phyloP scores from a whole-genome alignment of 1,284 basidiomycete species.

The Trichosporon sp. region DNA sequence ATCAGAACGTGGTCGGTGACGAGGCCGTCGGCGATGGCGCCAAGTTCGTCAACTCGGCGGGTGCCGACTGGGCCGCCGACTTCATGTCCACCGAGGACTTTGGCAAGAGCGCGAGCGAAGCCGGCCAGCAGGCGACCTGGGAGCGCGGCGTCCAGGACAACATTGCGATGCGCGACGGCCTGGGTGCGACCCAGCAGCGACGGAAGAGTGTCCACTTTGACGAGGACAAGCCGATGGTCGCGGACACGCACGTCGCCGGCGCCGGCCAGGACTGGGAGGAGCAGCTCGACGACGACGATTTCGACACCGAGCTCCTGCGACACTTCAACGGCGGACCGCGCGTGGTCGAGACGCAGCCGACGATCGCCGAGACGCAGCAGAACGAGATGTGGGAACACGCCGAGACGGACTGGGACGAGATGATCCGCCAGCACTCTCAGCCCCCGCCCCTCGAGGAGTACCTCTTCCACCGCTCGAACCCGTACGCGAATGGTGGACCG shows the following conservation, averaged over 20 bases:
- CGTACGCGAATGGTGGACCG: slow-evolving; percentile 67
- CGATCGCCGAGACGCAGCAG: not conserved
- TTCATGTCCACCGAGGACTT: slow-evolving; percentile 22
- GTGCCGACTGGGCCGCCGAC: slow-evolving; percentile 34
- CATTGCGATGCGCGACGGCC: slow-evolving; percentile 35
- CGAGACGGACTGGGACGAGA: slow-evolving; percentile 85
- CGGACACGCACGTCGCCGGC: slow-evolving; percentile 47
- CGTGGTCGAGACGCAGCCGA: slow-evolving; percentile 32
- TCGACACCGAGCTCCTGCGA: slow-evolving; percentile 47
- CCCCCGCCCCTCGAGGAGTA: slow-evolving; percentile 63
- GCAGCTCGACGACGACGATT: slow-evolving; percentile 40
- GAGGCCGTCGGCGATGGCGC: slow-evolving; percentile 48
- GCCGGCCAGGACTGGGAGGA: slow-evolving; percentile 54
- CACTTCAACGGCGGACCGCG: slow-evolving; percentile 41
- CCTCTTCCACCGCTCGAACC: slow-evolving; percentile 78
- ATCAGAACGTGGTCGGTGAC: slow-evolving; percentile 31
- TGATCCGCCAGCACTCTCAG: slow-evolving; percentile 13
- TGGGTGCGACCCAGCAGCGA: slow-evolving; percentile 27
- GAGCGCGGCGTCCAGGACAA: slow-evolving; percentile 41
- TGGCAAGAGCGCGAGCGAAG: slow-evolving; percentile 6
- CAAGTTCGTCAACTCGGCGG: slow-evolving; percentile 49
- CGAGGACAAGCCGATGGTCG: slow-evolving; percentile 57
- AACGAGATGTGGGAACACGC: slow-evolving; percentile 63
- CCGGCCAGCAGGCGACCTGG: not conserved
- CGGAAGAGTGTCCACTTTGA: slow-evolving; percentile 57